These are phyloP conservation scores for Fusarium compactum DNA, from an alignment of 2,329 filamentous ascomycete species.

Conservation along the genomic window DNA sequence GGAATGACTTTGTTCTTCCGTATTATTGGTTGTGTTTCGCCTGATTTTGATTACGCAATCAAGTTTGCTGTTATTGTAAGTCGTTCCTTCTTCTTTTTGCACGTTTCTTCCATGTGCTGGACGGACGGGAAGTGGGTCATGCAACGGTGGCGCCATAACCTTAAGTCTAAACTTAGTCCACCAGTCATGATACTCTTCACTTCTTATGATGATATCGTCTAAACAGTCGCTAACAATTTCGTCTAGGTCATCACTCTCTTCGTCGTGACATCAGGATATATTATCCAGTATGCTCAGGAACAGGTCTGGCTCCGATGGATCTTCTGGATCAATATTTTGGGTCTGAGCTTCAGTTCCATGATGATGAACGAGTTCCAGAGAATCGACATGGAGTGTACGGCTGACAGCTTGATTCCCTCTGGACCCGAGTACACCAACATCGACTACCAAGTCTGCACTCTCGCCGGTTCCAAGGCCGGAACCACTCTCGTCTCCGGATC, in stretches of 20 bases:
- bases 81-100: neutral
- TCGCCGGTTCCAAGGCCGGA: slow-evolving; percentile 77
- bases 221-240: neutral
- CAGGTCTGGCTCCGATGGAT: slow-evolving; percentile 86
- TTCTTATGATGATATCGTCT: neutral
- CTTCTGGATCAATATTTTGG: slow-evolving; percentile 80
- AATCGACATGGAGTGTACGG: slow-evolving; percentile 75
- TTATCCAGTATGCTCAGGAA: slow-evolving; percentile 82
- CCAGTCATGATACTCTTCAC: neutral
- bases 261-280: slow-evolving; percentile 82
- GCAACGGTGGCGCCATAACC: neutral
- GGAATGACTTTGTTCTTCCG: slow-evolving; percentile 84
- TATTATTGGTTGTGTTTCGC: slow-evolving; percentile 78
- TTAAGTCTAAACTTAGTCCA: neutral
- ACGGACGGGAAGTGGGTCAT: neutral
- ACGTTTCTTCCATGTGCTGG: neutral
- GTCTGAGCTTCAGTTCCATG: slow-evolving; percentile 79
- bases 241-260: slow-evolving; percentile 75
- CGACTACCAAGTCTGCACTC: slow-evolving; percentile 82
- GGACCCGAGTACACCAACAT: slow-evolving; percentile 78
- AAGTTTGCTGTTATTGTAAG: slow-evolving; percentile 79
- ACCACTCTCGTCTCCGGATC: slow-evolving; percentile 72
- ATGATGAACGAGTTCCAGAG: slow-evolving; percentile 89
- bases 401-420: slow-evolving; percentile 75
- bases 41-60: slow-evolving; percentile 87